Conservation (phyloP, 2,329 filamentous ascomycete genomes). For the Lizonia empirigonia region DNA sequence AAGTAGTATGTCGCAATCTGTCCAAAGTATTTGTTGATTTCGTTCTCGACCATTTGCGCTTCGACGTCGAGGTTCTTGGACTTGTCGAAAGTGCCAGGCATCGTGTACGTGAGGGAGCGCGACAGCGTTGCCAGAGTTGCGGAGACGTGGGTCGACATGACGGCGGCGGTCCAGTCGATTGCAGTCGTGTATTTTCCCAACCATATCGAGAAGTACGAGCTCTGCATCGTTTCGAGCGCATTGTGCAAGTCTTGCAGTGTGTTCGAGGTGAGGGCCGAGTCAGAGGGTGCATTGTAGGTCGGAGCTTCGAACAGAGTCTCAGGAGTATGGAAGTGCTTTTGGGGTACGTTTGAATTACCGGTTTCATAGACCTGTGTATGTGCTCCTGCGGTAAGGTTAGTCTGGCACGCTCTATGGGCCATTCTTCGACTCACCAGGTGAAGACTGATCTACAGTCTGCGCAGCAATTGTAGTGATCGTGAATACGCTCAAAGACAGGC, state of each 20-base stretch:
- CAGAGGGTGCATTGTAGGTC: not conserved
- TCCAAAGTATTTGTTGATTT: constrained; percentile 82
- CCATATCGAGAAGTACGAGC: constrained; percentile 76
- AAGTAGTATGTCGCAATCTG: constrained; percentile 82
- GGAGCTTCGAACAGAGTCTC: not conserved
- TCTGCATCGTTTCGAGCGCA: constrained; percentile 77
- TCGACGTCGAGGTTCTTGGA: constrained; percentile 40
- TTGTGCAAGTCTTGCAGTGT: constrained; percentile 48
- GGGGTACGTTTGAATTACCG: constrained; percentile 21
- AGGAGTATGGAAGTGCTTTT: not conserved
- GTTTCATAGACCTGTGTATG: constrained; percentile 19
- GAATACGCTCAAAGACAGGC: constrained; percentile 11
- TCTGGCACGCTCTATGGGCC: not conserved
- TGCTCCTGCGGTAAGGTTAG: constrained; percentile 14
- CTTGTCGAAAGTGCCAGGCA: constrained; percentile 42
- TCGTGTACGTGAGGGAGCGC: constrained; percentile 57
- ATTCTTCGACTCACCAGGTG: constrained; percentile 9
- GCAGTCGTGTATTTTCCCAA: constrained; percentile 81
- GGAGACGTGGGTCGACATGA: constrained; percentile 79
- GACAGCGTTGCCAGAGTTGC: constrained; percentile 75
- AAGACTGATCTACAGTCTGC: not conserved
- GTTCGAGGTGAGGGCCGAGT: constrained; percentile 16
- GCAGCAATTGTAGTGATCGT: constrained; percentile 12
- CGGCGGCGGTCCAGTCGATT: constrained; percentile 94
- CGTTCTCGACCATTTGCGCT: constrained; percentile 68